Base-by-base conservation (phyloP, 106 monocot species). In the Narthecium ossifragum region DNA sequence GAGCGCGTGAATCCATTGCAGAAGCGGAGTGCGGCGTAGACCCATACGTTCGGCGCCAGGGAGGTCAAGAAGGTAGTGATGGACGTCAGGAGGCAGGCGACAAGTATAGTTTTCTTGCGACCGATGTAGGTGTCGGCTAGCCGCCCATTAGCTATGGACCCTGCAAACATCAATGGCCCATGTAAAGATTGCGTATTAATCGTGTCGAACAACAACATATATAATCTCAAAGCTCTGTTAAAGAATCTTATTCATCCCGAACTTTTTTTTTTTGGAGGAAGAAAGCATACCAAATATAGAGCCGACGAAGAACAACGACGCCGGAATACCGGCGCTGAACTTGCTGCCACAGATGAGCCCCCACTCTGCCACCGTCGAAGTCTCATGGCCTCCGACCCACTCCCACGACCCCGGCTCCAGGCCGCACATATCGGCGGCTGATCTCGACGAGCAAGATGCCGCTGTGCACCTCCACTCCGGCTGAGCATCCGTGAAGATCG, bases 11-110 rank as follows among this genome's bases (percentile, higher is more conserved):
- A 90, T 31, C 85, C 85, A 31, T 72, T 77, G 48, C 63, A 39
- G 78, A 90, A 90, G 51, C 81, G 85, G 59, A 90, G 75, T 48
- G 74, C 27, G 4, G 89, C 43, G 61, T 90, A 90, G 52, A 75
- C 64, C 77, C 78, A 85, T 1, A 90, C 46, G 59, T 90, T 85
- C 18, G 85, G 75, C 25, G 89, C 73, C 57, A 90, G 51, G 43
- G 89, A 78, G 61, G 85, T 90, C 34, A 84, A 62, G 34, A 81
- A 77, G 26, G 72, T 12, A 2, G 84, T 78, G 53, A 78, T 17
- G 31, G 85, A 66, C 8, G 85, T 81, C 8, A 85, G 52, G 29
- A 90, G 34, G 68, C 85, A 90, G 11, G 89, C 78, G 48, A 90
- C 57, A 31, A 90, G 55, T 34, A 90, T 45, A 1, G 89, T 81